Conservation (phyloP, 345 rosid genomes). For the Hibiscus tridactylites region DNA sequence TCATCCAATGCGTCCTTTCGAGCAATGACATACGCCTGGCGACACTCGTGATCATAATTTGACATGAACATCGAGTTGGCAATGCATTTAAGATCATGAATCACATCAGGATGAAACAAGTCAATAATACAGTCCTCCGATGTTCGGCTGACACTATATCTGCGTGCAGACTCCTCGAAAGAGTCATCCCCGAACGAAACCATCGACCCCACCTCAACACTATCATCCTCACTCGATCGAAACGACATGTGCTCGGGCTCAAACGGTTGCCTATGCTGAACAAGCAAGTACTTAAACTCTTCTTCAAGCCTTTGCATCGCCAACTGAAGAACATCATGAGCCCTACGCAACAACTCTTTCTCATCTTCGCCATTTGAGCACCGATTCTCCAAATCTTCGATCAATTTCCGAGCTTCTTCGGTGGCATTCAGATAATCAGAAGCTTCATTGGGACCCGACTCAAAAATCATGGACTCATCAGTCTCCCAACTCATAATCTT, state of each 20-base stretch:
- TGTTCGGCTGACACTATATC: conserved; percentile 47
- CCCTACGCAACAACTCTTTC: conserved; percentile 41
- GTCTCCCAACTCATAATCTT: conserved; percentile 63
- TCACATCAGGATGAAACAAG: conserved; percentile 54
- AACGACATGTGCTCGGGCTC: conserved; percentile 65
- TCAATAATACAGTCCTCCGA: conserved; percentile 48
- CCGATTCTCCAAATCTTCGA: conserved; percentile 42
- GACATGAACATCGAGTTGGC: conserved; percentile 59
- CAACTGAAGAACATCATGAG: conserved; percentile 69
- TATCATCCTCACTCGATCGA: conserved; percentile 57
- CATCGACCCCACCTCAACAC: conserved; percentile 34
- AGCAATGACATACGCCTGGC: conserved; percentile 48
- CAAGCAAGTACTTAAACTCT: conserved; percentile 68
- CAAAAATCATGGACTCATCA: conserved; percentile 77
- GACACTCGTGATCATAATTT: conserved; percentile 63
- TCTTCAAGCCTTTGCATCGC: conserved; percentile 88
- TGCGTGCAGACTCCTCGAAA: conserved; percentile 37
- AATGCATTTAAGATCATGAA: conserved; percentile 60
- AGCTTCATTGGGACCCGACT: conserved; percentile 44
- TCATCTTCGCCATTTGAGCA: conserved; percentile 18
- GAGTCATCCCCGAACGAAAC: conserved; percentile 58
- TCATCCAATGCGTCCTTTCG: conserved; percentile 74
- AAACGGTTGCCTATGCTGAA: conserved; percentile 51
- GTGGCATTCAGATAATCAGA: conserved; percentile 44
- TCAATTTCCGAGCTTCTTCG: conserved; percentile 47